phyloP scores from a whole-genome alignment of 805 yeast species.

The Candida broadrunensis region DNA sequence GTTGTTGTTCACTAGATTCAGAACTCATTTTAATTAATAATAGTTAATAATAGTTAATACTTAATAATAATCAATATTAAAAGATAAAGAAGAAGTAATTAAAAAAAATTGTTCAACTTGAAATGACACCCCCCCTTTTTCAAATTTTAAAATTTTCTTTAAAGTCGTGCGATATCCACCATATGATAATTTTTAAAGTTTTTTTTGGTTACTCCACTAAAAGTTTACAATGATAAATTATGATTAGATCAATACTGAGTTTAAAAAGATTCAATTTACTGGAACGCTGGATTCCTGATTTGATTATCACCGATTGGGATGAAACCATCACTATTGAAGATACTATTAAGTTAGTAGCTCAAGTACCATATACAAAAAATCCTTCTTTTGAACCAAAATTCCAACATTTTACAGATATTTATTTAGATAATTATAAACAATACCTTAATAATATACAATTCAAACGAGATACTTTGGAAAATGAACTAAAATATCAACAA shows the following conservation, averaged over 20 bases:
- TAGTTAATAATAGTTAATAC: not conserved
- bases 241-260: not conserved
- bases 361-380: conserved; percentile 40
- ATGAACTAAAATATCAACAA: conserved; percentile 45
- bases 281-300: not conserved
- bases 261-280: not conserved
- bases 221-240: too few species aligned
- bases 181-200: too few species aligned
- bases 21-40: too few species aligned
- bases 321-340: conserved; percentile 59
- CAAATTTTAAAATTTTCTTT: too few species aligned
- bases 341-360: conserved; percentile 51
- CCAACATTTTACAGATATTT: conserved; percentile 41
- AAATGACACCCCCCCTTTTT: too few species aligned
- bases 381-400: conserved; percentile 38
- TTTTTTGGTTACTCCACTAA: too few species aligned
- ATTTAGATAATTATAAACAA: conserved; percentile 29
- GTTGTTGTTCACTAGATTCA: not conserved
- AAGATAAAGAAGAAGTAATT: too few species aligned
- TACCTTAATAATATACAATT: conserved; percentile 27
- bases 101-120: too few species aligned
- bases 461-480: conserved; percentile 25
- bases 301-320: conserved; percentile 60
- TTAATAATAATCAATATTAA: not conserved
- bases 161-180: too few species aligned